Percentiles rank a stretch among this genome's conserved stretches.
Conservation (phyloP, 1,284 basidiomycete species). For the Flammula alnicola region DNA sequence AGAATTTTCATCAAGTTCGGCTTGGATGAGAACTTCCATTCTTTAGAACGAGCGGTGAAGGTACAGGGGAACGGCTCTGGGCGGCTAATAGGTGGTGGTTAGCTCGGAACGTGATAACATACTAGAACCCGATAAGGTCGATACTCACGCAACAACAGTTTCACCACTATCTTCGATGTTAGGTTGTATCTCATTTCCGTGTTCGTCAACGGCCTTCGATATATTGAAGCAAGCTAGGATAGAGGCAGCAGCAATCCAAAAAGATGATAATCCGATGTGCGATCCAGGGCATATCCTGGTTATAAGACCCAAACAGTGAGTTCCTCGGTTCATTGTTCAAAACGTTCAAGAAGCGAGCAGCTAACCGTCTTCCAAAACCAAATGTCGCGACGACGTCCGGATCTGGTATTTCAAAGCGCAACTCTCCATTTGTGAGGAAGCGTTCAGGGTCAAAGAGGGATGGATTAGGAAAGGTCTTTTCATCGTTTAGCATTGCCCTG, state of each 20-base stretch:
- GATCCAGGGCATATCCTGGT: slow-evolving; percentile 31
- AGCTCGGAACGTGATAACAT: not conserved
- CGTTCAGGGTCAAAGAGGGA: slow-evolving; percentile 35
- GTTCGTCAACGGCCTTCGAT: slow-evolving; percentile 34
- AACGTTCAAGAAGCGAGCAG: not conserved
- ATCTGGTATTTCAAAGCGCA: slow-evolving; percentile 27
- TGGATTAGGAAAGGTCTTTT: slow-evolving; percentile 31
- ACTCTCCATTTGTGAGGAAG: slow-evolving; percentile 30
- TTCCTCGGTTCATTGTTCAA: not conserved
- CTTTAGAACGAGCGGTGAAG: slow-evolving; percentile 1
- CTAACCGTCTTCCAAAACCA: slow-evolving; percentile 36
- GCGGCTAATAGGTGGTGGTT: not conserved
- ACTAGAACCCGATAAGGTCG: not conserved
- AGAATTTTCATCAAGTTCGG: too few relatives aligned
- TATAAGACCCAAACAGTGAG: not conserved
- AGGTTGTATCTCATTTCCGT: slow-evolving; percentile 35
- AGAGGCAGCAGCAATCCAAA: slow-evolving; percentile 43
- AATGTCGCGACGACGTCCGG: slow-evolving; percentile 27
- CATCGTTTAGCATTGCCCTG: slow-evolving; percentile 36
- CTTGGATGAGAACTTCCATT: not conserved
- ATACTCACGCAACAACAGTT: slow-evolving; percentile 21
- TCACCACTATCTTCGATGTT: slow-evolving; percentile 20
- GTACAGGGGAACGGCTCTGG: slow-evolving; percentile 6
- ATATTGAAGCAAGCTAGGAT: slow-evolving; percentile 41
- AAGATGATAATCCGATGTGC: slow-evolving; percentile 21